Conservation (phyloP, 306 rosid species). For the Abrus precatorius region DNA sequence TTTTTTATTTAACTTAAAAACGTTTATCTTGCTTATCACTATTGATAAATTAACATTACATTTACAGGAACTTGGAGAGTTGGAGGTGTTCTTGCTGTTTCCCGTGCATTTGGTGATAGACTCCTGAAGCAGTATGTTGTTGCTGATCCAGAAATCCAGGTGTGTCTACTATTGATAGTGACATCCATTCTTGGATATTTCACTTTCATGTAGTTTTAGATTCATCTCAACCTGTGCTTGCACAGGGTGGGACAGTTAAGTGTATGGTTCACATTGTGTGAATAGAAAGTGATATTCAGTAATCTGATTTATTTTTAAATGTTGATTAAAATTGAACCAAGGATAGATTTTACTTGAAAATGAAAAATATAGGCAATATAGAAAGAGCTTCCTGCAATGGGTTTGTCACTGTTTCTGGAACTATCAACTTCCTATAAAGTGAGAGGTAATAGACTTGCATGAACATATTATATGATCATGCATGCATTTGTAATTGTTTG, state of each 20-base stretch:
- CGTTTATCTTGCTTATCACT: not conserved
- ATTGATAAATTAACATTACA: constrained; percentile 37
- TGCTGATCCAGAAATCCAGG: constrained; percentile 99
- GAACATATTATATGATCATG: not conserved
- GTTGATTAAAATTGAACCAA: not conserved
- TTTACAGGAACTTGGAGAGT: constrained; percentile 97
- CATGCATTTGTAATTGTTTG: constrained; percentile 16
- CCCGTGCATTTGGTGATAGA: constrained; percentile 98
- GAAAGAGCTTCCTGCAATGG: not conserved
- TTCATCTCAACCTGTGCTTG: constrained; percentile 4
- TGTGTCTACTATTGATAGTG: constrained; percentile 30
- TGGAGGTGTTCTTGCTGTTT: constrained; percentile 99
- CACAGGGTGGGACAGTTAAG: not conserved
- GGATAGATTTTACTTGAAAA: constrained; percentile 1
- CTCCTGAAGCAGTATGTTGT: constrained; percentile 96
- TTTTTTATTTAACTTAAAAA: not conserved
- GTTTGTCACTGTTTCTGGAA: constrained; percentile 20
- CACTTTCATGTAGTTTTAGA: not conserved
- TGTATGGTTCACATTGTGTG: constrained; percentile 9
- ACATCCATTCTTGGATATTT: constrained; percentile 21
- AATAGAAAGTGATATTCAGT: not conserved
- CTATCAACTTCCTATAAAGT: not conserved
- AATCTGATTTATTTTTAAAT: not conserved
- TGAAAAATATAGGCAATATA: not conserved
- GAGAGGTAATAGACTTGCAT: not conserved